phyloP scores from a whole-genome alignment of 208 protist genomes.

The Leptomonas seymouri region DNA sequence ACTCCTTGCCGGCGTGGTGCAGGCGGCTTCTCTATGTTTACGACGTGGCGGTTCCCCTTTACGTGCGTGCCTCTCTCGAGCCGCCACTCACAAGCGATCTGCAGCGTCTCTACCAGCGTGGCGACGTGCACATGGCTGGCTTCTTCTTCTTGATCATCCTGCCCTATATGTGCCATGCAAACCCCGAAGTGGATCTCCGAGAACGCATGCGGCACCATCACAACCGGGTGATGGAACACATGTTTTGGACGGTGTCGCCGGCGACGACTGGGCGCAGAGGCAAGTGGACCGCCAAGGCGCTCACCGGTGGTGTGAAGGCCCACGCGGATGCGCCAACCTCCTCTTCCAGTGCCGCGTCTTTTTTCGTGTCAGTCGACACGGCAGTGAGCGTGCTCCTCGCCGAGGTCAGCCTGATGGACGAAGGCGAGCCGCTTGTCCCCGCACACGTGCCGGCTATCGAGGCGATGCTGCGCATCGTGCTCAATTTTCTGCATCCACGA shows the following conservation, averaged over 20 bases:
- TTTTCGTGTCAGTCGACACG: slow-evolving; percentile 9
- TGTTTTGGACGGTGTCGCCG: slow-evolving; percentile 16
- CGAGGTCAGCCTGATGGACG: slow-evolving; percentile 17
- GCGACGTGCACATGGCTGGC: slow-evolving; percentile 32
- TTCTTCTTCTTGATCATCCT: slow-evolving; percentile 20
- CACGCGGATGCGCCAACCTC: not conserved
- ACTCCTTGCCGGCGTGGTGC: slow-evolving; percentile 15
- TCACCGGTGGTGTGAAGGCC: not conserved
- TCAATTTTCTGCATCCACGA: slow-evolving; percentile 11
- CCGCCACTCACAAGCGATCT: slow-evolving; percentile 39
- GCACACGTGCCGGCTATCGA: slow-evolving; percentile 22
- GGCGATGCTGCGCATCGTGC: slow-evolving; percentile 22
- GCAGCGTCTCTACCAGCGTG: slow-evolving; percentile 42
- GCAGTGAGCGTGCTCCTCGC: slow-evolving; percentile 17
- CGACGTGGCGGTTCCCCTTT: slow-evolving; percentile 36
- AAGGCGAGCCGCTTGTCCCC: slow-evolving; percentile 7
- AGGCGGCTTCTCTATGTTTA: slow-evolving; percentile 29
- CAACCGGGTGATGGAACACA: slow-evolving; percentile 12
- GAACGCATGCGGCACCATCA: slow-evolving; percentile 6
- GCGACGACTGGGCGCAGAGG: slow-evolving; percentile 1
- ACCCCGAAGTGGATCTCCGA: slow-evolving; percentile 9
- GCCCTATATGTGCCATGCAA: not conserved
- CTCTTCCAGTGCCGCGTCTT: slow-evolving; percentile 4
- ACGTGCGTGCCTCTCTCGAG: slow-evolving; percentile 30
- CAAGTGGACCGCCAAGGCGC: slow-evolving; percentile 8